Base-by-base conservation (phyloP, 2,329 filamentous ascomycete species). In the Stachybotrys echinatus region DNA sequence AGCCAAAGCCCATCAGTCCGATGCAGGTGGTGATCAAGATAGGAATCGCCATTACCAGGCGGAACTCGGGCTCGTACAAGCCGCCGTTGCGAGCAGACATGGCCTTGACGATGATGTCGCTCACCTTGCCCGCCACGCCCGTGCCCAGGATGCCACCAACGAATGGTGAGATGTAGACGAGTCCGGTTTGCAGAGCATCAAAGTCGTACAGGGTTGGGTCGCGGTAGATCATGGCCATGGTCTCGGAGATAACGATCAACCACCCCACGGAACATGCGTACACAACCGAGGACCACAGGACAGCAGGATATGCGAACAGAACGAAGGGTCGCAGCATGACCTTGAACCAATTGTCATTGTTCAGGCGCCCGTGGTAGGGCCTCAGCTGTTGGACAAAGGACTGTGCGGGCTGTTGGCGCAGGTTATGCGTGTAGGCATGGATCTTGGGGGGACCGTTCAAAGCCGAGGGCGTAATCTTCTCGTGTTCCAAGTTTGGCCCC, bases 1-100 rank as follows among this genome's bases (percentile, higher is more conserved):
- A 97, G n/a, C 92, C 92, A 61, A 94, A 97, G 2, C 91, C 92
- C 84, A 96, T 95, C 17, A 97, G 79, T 0, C 94, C 94, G 27
- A 92, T 83, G 1, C 85, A 83, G 0, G 92, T 96, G 4, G 84
- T 83, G 48, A 96, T 61, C 1, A 86, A 75, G 27, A 96, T 85
- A 0, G 92, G 92, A 3, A 86, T 69, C 0, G 84, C 89, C 92
- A 97, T 96, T 42, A 95, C 79, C 0, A 96, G 79, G 6, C 92
- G 83, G 62, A 95, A 97, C 67, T 97, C 92, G 1, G 92, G 92
- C 66, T 97, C 92, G 65, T 96, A 97, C 3, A 97, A 74, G 2
- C 92, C 92, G n/a, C 89, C 90, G 58, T 97, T 97, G 23, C 85
- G 84, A 34, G 85, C 80, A 2, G 89, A 80, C 87, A 97, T 90